Evolutionary conservation across 2,329 filamentous ascomycete genomes (phyloP), one percentile per base, ranked within the genome.

Genomic region (Ceratocystis cacaofunesta): DNA sequence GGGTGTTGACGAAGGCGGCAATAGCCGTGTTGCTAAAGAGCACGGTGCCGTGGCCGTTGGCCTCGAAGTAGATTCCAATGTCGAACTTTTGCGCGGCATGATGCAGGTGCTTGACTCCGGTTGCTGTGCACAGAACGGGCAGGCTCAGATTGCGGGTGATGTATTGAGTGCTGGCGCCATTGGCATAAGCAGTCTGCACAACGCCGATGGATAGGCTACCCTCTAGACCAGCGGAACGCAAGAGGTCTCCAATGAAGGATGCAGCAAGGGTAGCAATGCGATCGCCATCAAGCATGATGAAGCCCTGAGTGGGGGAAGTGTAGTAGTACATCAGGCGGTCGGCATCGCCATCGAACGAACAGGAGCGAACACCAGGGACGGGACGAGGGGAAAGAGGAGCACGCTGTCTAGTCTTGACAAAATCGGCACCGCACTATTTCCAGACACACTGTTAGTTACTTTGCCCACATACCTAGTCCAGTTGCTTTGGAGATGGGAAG

Each of bases 321-420:
- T 91, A 96, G 79, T 96, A 96, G 80, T 95, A 97, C 66, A 97
- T 90, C 68, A 99, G 81, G 66, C 94, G 89, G 74, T 99, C 94
- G 17, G 94, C 94, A 73, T 99, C 94, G 64, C 94, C 94, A 70
- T 99, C 94, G 66, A 96, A 82, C 7, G 92, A 96, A 75, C 89
- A 92, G 80, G 86, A 92, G 67, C 94, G 87, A 69, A 88, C 87
- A 65, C 88, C 85, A 1, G 85, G 81, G 41, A 84, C 81, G 55
- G 89, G 88, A 74, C 92, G 90, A 64, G 90, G 92, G 36, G 79
- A 87, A 52, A 88, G 88, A 63, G 94, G 94, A 67, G 90, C 89
- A 69, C 91, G 85, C 78, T 99, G 94, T 77, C 90, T 90, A 19
- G 94, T 97, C 80, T 99, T 99, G 76, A 99, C 94, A 71, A 85